phyloP scores from a whole-genome alignment of 495 filamentous ascomycete species.

The Podospora australis region DNA sequence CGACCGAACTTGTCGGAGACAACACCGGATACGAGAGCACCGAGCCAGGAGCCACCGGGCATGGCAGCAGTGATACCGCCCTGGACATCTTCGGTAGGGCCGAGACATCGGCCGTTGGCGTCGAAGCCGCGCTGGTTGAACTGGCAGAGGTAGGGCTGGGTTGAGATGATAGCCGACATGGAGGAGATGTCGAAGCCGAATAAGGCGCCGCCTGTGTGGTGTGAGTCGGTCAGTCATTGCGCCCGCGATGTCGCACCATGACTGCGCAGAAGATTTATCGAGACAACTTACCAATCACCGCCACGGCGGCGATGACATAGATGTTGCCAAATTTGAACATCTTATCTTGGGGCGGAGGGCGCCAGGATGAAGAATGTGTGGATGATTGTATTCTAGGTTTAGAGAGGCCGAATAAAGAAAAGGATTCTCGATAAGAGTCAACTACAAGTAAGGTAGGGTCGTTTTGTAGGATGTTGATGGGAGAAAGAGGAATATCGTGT shows the following conservation, averaged over 20 bases:
- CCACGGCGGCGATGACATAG: constrained; percentile 67
- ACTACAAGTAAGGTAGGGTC: too few relatives aligned
- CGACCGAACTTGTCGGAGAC: constrained; percentile 62
- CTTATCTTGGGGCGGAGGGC: too few relatives aligned
- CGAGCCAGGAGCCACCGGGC: constrained; percentile 71
- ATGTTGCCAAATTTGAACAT: constrained; percentile 58
- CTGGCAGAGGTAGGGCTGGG: constrained; percentile 56
- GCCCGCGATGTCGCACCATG: background rate
- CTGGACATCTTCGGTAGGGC: constrained; percentile 42
- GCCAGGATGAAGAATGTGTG: too few relatives aligned
- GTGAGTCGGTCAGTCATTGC: background rate
- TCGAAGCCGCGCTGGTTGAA: constrained; percentile 48
- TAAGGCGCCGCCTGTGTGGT: constrained; percentile 57
- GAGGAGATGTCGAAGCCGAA: constrained; percentile 68
- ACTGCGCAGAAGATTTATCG: background rate
- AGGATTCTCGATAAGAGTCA: too few relatives aligned
- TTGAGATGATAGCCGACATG: constrained; percentile 66
- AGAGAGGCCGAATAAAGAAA: too few relatives aligned
- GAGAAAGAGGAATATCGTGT: too few relatives aligned
- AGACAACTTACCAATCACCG: constrained; percentile 49
- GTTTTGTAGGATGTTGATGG: too few relatives aligned
- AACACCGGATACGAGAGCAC: constrained; percentile 59
- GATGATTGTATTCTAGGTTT: too few relatives aligned
- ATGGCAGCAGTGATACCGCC: constrained; percentile 64
- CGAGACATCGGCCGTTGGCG: constrained; percentile 36